phyloP scores from a whole-genome alignment of 768 basidiomycete species.

The Rhizopogon rudus region DNA sequence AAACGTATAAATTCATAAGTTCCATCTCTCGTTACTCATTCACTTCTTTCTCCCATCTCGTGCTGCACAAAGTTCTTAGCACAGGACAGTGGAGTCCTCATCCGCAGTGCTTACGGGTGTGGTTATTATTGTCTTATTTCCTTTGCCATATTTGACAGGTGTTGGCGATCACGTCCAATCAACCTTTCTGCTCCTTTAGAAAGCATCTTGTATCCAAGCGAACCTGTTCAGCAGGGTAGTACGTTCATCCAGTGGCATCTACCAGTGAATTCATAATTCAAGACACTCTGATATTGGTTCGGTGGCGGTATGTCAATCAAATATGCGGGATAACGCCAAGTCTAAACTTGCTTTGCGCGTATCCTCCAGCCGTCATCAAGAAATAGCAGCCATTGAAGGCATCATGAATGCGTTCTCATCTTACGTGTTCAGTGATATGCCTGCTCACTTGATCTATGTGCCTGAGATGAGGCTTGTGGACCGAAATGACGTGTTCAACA shows the following conservation, averaged over 20 bases:
- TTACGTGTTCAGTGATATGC: constrained; percentile 15
- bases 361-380: neutral
- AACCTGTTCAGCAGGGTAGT: neutral
- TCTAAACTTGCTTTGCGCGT: neutral
- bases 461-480: constrained; percentile 12
- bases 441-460: constrained; percentile 12
- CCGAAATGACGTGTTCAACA: constrained; percentile 2
- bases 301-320: neutral
- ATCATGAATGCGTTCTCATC: neutral
- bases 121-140: no score
- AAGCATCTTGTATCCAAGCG: neutral
- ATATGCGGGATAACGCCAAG: neutral
- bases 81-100: neutral
- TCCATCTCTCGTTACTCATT: neutral
- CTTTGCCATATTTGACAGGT: no score
- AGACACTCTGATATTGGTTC: neutral
- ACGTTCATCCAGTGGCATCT: neutral
- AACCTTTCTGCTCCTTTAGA: neutral
- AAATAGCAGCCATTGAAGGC: neutral
- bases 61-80: neutral
- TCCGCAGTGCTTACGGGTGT: no score
- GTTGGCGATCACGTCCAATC: neutral
- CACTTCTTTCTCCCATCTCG: neutral
- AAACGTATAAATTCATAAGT: neutral
- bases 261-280: no score